Base-by-base conservation (phyloP, 2,329 filamentous ascomycete genomes). In the Fusarium austroafricanum region DNA sequence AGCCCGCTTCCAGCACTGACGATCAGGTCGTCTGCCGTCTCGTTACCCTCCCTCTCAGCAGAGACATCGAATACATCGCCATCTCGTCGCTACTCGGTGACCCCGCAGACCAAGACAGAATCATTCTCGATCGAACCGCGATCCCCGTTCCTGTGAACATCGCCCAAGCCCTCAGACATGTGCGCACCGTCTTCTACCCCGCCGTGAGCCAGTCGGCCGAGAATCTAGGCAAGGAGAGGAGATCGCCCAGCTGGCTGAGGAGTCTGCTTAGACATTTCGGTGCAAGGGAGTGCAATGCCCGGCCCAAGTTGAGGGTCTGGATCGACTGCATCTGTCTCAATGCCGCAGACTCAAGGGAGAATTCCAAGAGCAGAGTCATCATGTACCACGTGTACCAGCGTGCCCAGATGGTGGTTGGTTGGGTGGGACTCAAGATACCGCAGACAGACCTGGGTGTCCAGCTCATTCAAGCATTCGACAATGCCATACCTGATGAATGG, bases 21-120 rank as follows among this genome's bases (percentile, higher is more conserved):
- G 77, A 78, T 23, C 67, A 70, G 10, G 59, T 79, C 39, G 71
- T 74, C n/a, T 79, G 76, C 52, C 78, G 78, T 15, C 67, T 79
- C 26, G 65, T 79, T 26, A 76, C 73, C 21, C 60, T 73, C 31
- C 63, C 66, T 4, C 72, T 79, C 37, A 72, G 56, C 44, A 62
- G 74, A 10, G 50, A 65, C 11, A 56, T 58, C 44, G 71, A 77
- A 38, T 76, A 73, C 43, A 72, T 76, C 61, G 76, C 71, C 56
- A 72, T 78, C 21, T 76, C 76, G 7, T 70, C 76, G 4, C 64
- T 78, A 8, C 70, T 74, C 33, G 76, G 73, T 33, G 76, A 76
- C 40, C 66, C 71, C 11, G 55, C 69, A 40, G 67, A 68, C 12
- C 75, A 73, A 17, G 77, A 79, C 23, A 70, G 54, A 46, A 75